Percentiles rank a stretch among this genome's conserved stretches.
These are phyloP conservation scores for Polychaeton citri DNA, from an alignment of 2,329 filamentous ascomycete species.

Conservation along the genomic window DNA sequence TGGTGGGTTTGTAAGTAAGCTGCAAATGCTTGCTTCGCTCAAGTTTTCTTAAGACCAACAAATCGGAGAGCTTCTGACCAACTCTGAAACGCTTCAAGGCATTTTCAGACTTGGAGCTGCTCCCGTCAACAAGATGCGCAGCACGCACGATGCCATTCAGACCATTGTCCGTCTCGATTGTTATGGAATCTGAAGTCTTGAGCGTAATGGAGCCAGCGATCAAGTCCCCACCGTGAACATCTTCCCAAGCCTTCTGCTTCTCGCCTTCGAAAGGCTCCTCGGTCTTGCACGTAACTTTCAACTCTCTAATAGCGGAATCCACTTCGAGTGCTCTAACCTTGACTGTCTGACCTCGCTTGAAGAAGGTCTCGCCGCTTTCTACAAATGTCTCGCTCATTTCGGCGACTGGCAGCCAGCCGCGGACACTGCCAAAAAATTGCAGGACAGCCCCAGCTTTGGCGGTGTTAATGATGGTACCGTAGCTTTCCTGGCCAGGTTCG, in stretches of 20 bases:
- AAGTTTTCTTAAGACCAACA: slow-evolving; percentile 81
- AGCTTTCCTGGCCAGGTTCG: slow-evolving; percentile 59
- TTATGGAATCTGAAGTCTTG: slow-evolving; percentile 29
- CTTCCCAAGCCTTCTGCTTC: slow-evolving; percentile 58
- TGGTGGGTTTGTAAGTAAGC: slow-evolving; percentile 69
- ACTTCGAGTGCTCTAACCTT: slow-evolving; percentile 79
- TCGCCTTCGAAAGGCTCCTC: slow-evolving; percentile 65
- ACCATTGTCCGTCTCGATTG: slow-evolving; percentile 61
- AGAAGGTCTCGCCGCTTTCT: slow-evolving; percentile 76
- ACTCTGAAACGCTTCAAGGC: slow-evolving; percentile 70
- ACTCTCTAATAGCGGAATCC: slow-evolving; percentile 53
- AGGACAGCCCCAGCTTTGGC: slow-evolving; percentile 69
- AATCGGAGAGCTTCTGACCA: slow-evolving; percentile 66
- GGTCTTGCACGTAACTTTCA: slow-evolving; percentile 89
- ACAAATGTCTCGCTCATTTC: slow-evolving; percentile 99
- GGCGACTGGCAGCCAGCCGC: slow-evolving; percentile 78
- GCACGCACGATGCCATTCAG: slow-evolving; percentile 67
- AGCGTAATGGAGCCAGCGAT: slow-evolving; percentile 56
- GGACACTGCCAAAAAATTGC: slow-evolving; percentile 76
- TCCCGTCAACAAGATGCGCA: slow-evolving; percentile 75
- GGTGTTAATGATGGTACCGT: slow-evolving; percentile 77
- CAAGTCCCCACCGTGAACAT: slow-evolving; percentile 57
- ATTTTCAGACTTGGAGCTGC: slow-evolving; percentile 60
- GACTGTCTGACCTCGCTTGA: slow-evolving; percentile 79
- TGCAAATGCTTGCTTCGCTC: slow-evolving; percentile 61